Evolutionary conservation across 306 rosid genomes (phyloP).

Genomic region (Erythrophleum fordii): DNA sequence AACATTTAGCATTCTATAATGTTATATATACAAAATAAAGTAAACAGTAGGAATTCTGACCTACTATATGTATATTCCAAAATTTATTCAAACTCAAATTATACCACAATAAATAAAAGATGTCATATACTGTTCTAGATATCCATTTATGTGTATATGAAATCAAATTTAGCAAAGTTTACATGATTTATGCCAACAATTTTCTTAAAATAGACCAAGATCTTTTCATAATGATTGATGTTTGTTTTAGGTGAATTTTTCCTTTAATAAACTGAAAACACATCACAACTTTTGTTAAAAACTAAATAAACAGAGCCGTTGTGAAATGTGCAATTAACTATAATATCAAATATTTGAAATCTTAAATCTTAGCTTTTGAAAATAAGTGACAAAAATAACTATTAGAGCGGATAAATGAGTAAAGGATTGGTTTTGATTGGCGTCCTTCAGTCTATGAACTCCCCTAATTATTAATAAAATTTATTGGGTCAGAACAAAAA

Average conservation of each 20-base stretch:
- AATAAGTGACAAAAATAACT: not conserved
- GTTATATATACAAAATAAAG: no score
- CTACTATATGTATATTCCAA: no score
- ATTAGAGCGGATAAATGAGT: not conserved
- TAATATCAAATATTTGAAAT: not conserved
- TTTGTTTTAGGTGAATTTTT: not conserved
- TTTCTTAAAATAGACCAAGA: not conserved
- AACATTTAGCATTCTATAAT: no score
- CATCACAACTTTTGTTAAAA: not conserved
- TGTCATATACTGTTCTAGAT: no score
- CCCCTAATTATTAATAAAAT: not conserved
- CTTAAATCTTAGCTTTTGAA: not conserved
- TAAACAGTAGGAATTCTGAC: no score
- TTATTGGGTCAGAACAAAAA: slow-evolving; percentile 29
- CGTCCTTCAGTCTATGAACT: not conserved
- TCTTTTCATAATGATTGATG: not conserved
- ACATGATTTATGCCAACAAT: not conserved
- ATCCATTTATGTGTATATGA: no score
- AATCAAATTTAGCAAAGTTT: no score
- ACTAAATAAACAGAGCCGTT: not conserved
- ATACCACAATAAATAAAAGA: no score
- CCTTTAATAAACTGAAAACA: not conserved
- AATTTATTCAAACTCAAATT: no score
- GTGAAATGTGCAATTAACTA: not conserved
- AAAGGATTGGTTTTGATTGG: not conserved